Evolutionary conservation across 2,329 filamentous ascomycete genomes (phyloP), one percentile per base, ranked within the genome.

Genomic region (Blastomyces gilchristii): DNA sequence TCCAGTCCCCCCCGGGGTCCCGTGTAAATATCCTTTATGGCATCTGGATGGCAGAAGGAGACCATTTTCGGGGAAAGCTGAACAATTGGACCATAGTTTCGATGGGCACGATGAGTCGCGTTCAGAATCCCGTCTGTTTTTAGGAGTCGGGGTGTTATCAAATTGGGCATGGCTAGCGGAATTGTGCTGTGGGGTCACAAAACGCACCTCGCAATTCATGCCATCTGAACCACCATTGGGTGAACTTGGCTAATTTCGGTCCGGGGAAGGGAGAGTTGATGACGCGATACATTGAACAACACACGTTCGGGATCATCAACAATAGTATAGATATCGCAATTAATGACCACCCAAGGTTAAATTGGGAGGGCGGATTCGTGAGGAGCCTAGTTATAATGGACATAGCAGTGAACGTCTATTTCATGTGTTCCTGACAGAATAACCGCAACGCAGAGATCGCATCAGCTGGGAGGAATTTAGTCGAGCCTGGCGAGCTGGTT

Each of bases 31-130:
- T 64, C 63, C 3, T 57, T 47, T 37, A 67, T 52, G 7, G 66
- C 66, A 65, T 67, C 65, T 2, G 63, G 58, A 58, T 67, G 66
- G 28, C 64, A 65, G 64, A 67, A 66, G 11, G 66, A 67, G 41
- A 67, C 56, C 28, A 62, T 58, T 34, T 52, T 49, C 25, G 66
- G 66, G 5, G 58, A 43, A 16, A 66, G 16, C 39, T 66, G 65
- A 28, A 66, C 66, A 54, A 63, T 64, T 47, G 66, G 62, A 18
- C 66, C 66, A 57, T 66, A 67, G 61, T 63, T 62, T 59, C 62
- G 53, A 53, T 67, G 66, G 14, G 45, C 41, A 28, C 14, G 31
- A 47, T 60, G 45, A 22, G 49, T 63, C 12, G 34, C n/a, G n/a
- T 62, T 41, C 7, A 62, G 5, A n/a, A 57, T 11, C 25, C 43